A percentile compares a stretch with the other conserved stretches of the same genome.
These are phyloP conservation scores for Dipteronia dyeriana DNA, from an alignment of 345 rosid species.

Conservation along the genomic window DNA sequence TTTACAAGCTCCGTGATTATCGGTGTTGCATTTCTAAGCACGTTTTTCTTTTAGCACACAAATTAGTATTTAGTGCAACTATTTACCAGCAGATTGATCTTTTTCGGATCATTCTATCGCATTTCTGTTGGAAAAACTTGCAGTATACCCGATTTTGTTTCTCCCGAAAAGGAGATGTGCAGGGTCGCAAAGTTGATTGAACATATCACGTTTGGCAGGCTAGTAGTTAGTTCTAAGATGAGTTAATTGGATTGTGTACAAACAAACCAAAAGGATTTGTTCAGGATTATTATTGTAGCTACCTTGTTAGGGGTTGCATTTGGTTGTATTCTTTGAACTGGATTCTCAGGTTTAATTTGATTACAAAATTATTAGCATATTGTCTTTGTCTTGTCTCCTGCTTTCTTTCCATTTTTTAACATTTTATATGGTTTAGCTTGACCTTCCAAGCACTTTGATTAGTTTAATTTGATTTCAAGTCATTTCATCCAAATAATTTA, in stretches of 20 bases:
- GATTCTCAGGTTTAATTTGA: conserved; percentile 11
- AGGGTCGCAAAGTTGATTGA: conserved; percentile 25
- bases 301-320: conserved; percentile 18
- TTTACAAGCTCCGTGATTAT: conserved; percentile 52
- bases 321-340: conserved; percentile 31
- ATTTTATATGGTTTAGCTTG: neutral
- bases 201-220: too few relatives aligned
- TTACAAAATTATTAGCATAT: neutral
- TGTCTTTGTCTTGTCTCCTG: neutral
- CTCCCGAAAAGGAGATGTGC: conserved; percentile 26
- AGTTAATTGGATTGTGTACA: conserved; percentile 13
- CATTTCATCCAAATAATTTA: neutral
- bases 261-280: neutral
- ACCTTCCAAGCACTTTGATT: neutral
- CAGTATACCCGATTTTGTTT: conserved; percentile 46
- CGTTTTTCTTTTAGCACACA: conserved; percentile 47
- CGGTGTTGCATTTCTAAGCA: conserved; percentile 36
- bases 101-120: neutral
- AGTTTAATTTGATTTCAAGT: neutral
- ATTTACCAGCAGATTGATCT: neutral
- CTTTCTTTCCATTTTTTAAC: neutral
- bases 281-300: conserved; percentile 27
- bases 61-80: conserved; percentile 4
- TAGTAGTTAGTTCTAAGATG: neutral
- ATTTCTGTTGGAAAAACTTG: conserved; percentile 13